Evolutionary conservation across 139 green algal species (phyloP).

Genomic region (Picochlorum sp.): DNA sequence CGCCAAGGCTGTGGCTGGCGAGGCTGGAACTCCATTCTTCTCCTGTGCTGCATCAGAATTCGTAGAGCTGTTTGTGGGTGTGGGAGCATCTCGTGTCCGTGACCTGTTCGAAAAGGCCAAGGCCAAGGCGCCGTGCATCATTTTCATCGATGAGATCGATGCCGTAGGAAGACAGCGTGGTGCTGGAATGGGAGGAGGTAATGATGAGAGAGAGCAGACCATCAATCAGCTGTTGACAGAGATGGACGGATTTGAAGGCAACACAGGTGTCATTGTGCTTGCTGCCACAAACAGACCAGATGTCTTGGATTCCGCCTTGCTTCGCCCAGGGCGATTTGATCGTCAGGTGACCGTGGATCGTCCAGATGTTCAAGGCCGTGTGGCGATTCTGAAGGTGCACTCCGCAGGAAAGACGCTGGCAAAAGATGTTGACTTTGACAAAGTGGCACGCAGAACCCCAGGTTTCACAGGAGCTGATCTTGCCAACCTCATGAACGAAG

Average conservation of each 20-base stretch:
- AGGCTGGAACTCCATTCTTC: slow-evolving; percentile 98
- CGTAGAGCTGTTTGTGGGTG: slow-evolving; percentile 99
- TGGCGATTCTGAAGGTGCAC: slow-evolving; percentile 94
- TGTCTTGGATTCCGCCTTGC: slow-evolving; percentile 94
- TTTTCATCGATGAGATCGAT: slow-evolving; percentile 99
- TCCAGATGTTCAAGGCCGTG: slow-evolving; percentile 80
- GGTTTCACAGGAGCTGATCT: slow-evolving; percentile 86
- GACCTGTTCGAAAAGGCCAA: slow-evolving; percentile 98
- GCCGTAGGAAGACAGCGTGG: slow-evolving; percentile 91
- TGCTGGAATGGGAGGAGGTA: slow-evolving; percentile 95
- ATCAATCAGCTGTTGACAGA: slow-evolving; percentile 97
- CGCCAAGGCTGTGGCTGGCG: slow-evolving; percentile 84
- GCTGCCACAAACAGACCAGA: slow-evolving; percentile 96
- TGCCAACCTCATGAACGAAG: slow-evolving; percentile 99
- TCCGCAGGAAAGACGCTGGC: slow-evolving; percentile 88
- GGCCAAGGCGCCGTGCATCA: slow-evolving; percentile 93
- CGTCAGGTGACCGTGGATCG: slow-evolving; percentile 91
- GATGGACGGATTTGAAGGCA: slow-evolving; percentile 98
- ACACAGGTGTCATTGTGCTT: slow-evolving; percentile 61
- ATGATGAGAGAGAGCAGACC: slow-evolving; percentile 99
- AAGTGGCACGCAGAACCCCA: slow-evolving; percentile 90
- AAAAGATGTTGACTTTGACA: slow-evolving; percentile 96
- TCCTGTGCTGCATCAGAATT: slow-evolving; percentile 94
- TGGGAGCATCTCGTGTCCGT: slow-evolving; percentile 89
- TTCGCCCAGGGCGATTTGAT: slow-evolving; percentile 97